Base-by-base conservation (phyloP, 306 rosid species). In the Fragaria iinumae region DNA sequence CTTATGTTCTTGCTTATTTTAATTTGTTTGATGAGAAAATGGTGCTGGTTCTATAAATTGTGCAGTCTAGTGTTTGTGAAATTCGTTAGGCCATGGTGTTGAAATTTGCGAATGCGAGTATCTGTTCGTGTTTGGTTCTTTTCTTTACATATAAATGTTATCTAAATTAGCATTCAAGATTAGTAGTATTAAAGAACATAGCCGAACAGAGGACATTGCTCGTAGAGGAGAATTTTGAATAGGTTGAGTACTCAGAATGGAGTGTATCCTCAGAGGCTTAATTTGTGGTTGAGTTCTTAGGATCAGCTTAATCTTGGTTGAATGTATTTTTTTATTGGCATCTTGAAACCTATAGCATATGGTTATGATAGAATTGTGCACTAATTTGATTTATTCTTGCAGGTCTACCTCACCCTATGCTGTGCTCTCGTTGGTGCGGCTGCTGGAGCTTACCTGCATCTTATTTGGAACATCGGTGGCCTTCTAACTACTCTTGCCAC, bases 391-490 rank as follows among this genome's bases (percentile, higher is more conserved):
- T 71, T 47, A 23, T 75, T 48, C 16, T 81, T 84, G 81, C 84
- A 94, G 98, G 98, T 94, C 65, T 94, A 94, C 74, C 76, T 92
- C 17, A 87, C 97, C 5, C 44, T 94, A 48, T 89, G 88, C 74
- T 90, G 89, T 52, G 87, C 98, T 29, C 84, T 94, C 25, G 67
- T 90, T 53, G 90, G 89, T 43, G 82, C 95, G 1, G 93, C 96
- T 69, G 82, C 77, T 23, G 98, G 98, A 39, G 93, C 91, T 2
- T 94, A 85, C 77, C 83, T 94, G 75, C 98, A 94, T 76, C 23
- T 89, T 2, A 80, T 92, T 8, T 90, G 86, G 90, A 89, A 94
- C 77, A 77, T 94, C 65, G 98, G 98, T 11, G 98, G 98, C 64
- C n/a, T 89, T 49, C 80, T 94, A 20, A 94, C 98, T 8, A 62